These are phyloP conservation scores for Capronia epimyces DNA, from an alignment of 2,329 filamentous ascomycete genomes.

Conservation along the genomic window DNA sequence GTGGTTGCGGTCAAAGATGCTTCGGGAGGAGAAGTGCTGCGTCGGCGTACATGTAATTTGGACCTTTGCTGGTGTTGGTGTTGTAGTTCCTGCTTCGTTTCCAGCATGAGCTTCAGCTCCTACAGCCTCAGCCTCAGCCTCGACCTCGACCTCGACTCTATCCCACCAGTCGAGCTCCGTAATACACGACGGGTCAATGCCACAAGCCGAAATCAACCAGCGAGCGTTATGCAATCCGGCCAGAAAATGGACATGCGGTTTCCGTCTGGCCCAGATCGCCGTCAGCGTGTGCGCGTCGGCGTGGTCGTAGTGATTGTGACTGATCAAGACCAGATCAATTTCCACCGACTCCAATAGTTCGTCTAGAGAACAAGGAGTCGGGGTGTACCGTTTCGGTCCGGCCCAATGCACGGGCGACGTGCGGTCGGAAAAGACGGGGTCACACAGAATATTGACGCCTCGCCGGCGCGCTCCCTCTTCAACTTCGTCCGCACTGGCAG, in stretches of 20 bases:
- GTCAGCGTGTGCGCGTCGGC: slow-evolving; percentile 46
- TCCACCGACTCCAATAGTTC: slow-evolving; percentile 42
- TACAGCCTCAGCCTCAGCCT: background rate
- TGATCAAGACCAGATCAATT: slow-evolving; percentile 49
- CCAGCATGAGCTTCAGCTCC: background rate
- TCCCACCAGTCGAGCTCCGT: slow-evolving; percentile 50
- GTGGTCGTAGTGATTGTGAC: slow-evolving; percentile 55
- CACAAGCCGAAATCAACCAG: slow-evolving; percentile 24
- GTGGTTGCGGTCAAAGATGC: slow-evolving; percentile 37
- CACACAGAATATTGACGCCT: slow-evolving; percentile 46
- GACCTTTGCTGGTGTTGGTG: slow-evolving; percentile 31
- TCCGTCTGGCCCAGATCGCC: slow-evolving; percentile 37
- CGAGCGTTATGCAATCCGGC: slow-evolving; percentile 36
- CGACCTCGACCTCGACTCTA: slow-evolving; percentile 34
- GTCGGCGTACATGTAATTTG: slow-evolving; percentile 44
- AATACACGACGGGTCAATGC: slow-evolving; percentile 38
- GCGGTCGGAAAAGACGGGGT: slow-evolving; percentile 50
- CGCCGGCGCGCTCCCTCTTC: slow-evolving; percentile 23
- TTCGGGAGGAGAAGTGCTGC: slow-evolving; percentile 45
- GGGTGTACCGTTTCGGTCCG: slow-evolving; percentile 50
- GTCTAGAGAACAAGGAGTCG: slow-evolving; percentile 45
- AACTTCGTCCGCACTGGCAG: background rate
- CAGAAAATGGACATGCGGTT: slow-evolving; percentile 44
- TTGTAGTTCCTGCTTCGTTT: background rate
- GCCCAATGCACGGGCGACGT: slow-evolving; percentile 44